Evolutionary conservation across 208 protist genomes (phyloP).

Genomic region (Acanthamoeba lugdunensis): DNA sequence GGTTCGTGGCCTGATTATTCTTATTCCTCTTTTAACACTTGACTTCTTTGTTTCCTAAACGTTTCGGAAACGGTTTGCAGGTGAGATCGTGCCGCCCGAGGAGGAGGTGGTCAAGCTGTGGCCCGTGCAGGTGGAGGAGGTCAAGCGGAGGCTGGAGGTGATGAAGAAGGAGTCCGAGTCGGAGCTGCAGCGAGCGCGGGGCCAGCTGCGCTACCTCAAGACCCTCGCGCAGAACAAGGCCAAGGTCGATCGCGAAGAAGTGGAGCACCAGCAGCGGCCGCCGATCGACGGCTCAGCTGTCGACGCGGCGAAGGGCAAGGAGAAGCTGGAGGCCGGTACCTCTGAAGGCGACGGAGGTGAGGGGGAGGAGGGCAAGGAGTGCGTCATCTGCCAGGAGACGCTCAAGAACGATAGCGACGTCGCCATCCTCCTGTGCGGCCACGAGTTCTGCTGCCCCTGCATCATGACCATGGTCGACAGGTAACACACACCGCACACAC

Average conservation of each 20-base stretch:
- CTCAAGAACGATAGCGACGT: conserved; percentile 51
- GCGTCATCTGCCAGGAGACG: conserved; percentile 77
- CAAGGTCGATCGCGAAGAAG: conserved; percentile 4
- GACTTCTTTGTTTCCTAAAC: conserved; percentile 5
- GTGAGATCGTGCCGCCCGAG: conserved; percentile 53
- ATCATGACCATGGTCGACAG: conserved; percentile 77
- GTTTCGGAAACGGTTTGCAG: not conserved
- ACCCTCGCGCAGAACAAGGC: conserved; percentile 55
- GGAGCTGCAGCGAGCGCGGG: conserved; percentile 29
- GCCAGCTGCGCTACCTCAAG: conserved; percentile 68
- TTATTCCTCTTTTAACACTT: not conserved
- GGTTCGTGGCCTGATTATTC: not conserved
- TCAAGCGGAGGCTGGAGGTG: conserved; percentile 25
- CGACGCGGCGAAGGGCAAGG: not conserved
- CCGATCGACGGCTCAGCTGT: not conserved
- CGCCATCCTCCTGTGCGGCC: conserved; percentile 76
- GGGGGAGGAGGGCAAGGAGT: conserved; percentile 30
- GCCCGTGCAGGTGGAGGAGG: conserved; percentile 20
- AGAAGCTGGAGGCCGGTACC: not conserved
- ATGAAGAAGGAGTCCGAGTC: conserved; percentile 63
- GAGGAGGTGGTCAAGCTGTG: conserved; percentile 39
- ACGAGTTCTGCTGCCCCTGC: conserved; percentile 77
- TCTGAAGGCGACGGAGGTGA: not conserved
- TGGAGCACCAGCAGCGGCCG: too few species aligned
- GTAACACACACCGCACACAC: not conserved